Evolutionary conservation across 805 yeast species (phyloP).

Genomic region (Candida taoyuanica): DNA sequence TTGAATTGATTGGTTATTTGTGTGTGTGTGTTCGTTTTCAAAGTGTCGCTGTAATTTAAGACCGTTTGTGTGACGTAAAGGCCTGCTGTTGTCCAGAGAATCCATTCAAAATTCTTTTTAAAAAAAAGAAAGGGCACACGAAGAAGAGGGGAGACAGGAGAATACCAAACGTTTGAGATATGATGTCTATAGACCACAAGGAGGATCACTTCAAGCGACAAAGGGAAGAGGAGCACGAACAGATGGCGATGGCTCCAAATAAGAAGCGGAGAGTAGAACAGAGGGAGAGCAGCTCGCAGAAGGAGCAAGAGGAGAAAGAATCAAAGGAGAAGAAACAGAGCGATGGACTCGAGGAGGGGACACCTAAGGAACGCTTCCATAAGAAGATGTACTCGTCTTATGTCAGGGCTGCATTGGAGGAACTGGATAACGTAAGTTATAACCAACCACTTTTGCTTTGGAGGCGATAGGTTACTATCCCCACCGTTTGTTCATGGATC

Average conservation of each 20-base stretch:
- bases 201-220: conserved; percentile 26
- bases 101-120: neutral
- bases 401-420: conserved; percentile 64
- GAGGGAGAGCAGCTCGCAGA: neutral
- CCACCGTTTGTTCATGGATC: too few relatives aligned
- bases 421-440: conserved; percentile 52
- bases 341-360: too few relatives aligned
- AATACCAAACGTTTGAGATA: conserved; percentile 6
- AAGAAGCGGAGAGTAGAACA: conserved; percentile 10
- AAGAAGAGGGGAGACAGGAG: neutral
- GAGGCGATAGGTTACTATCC: too few relatives aligned
- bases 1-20: too few relatives aligned
- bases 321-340: conserved; percentile 4
- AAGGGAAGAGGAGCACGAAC: conserved; percentile 18
- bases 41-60: too few relatives aligned
- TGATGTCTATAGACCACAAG: conserved; percentile 28
- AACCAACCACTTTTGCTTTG: too few relatives aligned
- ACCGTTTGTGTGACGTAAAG: too few relatives aligned
- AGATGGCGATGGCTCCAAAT: neutral
- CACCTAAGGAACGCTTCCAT: conserved; percentile 23
- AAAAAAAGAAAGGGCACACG: too few relatives aligned
- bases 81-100: too few relatives aligned
- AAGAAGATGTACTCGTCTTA: conserved; percentile 37
- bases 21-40: too few relatives aligned
- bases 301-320: neutral